Base-by-base conservation (phyloP, 768 basidiomycete species). In the Xanthoconium purpureum region DNA sequence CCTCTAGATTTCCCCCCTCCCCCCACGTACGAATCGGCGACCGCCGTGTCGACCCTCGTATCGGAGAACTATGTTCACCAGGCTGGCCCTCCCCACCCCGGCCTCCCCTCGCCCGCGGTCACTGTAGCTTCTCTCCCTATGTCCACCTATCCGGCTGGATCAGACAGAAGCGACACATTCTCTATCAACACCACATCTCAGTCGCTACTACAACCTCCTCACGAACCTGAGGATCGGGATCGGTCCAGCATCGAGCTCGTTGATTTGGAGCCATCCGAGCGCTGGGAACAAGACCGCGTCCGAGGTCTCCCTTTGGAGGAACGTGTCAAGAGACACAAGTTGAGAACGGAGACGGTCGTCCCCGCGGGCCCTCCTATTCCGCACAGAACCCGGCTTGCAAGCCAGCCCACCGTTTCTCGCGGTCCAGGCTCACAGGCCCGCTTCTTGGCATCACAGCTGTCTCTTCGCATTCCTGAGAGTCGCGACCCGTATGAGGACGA, bases 1-100 rank as follows among this genome's bases (percentile, higher is more conserved):
- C 30, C 72, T 76, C 28, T 13, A 68, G 80, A 88, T 65, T 87
- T 87, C 64, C 87, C 85, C 8, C 89, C 89, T 13, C 89, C 89
- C 29, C 82, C 87, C 13, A 88, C 89, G 62, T 83, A 84, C 57
- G 89, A 91, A 70, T 78, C 76, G 10, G 76, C 78, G 14, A 75
- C 78, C 6, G 66, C 80, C 72, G 52, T 78, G 67, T 56, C 73
- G 69, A 55, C 75, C 64, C 63, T 75, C 72, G 50, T 79, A 63
- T 66, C 77, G 65, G 54, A 73, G 74, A 24, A 78, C 77, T 54
- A 66, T 76, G 54, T 74, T 51, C 53, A 69, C 66, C 65, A 60
- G 59, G 60, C 48, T 47, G 71, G 61, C 45, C 65, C 62, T 6
- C 57, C 64, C 24, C 63, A 63, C 56, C 62, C 67, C 39, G 60